These are phyloP conservation scores for Begonia masoniana DNA, from an alignment of 306 rosid genomes.

Conservation along the genomic window DNA sequence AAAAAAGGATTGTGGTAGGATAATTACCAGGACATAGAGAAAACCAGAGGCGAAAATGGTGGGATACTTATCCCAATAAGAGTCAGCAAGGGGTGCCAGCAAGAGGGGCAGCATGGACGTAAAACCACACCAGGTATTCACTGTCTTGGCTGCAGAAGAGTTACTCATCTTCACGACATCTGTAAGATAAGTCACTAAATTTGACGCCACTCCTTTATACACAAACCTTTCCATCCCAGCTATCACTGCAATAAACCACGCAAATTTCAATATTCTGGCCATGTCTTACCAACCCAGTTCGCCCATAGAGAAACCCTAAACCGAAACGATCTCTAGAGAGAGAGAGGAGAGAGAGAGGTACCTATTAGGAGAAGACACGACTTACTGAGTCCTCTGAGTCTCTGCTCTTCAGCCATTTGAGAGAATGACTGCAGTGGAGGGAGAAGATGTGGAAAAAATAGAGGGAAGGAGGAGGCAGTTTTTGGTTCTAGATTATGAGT, in stretches of 20 bases:
- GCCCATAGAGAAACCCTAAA: background rate
- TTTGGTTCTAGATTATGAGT: too few species aligned
- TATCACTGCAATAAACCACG: conserved; percentile 21
- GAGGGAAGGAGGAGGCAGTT: background rate
- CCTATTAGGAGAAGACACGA: conserved; percentile 88
- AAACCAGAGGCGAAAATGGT: conserved; percentile 59
- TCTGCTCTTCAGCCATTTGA: conserved; percentile 34
- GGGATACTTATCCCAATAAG: conserved; percentile 68
- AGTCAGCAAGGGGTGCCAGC: conserved; percentile 77
- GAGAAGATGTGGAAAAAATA: background rate
- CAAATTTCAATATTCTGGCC: background rate
- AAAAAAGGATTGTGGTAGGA: too few species aligned
- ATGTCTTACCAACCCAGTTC: too few species aligned
- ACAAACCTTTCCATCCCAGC: conserved; percentile 93
- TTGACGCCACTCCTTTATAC: conserved; percentile 84
- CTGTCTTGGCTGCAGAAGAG: conserved; percentile 85
- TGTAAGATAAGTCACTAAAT: conserved; percentile 66
- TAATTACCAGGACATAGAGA: conserved; percentile 59
- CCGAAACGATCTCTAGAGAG: conserved; percentile 1
- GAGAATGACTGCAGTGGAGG: background rate
- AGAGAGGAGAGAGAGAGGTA: conserved; percentile 10
- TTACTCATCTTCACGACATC: conserved; percentile 73
- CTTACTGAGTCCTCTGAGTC: conserved; percentile 28
- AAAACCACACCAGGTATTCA: conserved; percentile 77
- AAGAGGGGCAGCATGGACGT: conserved; percentile 78